Base-by-base conservation (phyloP, 2,329 filamentous ascomycete species). In the Phialocephala sp. region DNA sequence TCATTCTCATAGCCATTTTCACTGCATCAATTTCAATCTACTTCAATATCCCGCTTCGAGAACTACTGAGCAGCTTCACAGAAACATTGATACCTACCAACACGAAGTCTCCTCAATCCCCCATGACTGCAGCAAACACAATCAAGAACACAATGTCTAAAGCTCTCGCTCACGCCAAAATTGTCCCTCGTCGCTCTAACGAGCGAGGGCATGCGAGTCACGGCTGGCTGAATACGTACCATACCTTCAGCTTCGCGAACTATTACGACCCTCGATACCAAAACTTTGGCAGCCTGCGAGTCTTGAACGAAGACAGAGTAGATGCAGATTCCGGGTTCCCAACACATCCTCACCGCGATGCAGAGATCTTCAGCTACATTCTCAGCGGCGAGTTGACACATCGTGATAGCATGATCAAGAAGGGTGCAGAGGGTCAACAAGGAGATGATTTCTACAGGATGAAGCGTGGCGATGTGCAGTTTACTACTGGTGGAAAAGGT, bases 361-460 rank as follows among this genome's bases (percentile, higher is more conserved):
- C 93, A 77, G 91, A 96, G 78, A 97, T 97, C 80, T 96, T 94
- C 84, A 89, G 85, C 75, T 95, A 97, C 80, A 90, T 96, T 74
- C 83, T 97, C n/a, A 87, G 83, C 56, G 93, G 93, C 69, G 91
- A 94, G 79, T 85, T 97, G 68, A 94, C 93, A 57, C 93, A 97
- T 81, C 89, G 92, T 57, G 93, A 97, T 79, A 91, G 87, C 67
- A 94, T 96, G 89, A 86, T 92, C 72, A 86, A 87, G 77, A 92
- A 89, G 79, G 87, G 87, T 55, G 79, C 81, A 22, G 88, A 90
- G 74, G 86, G 83, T 24, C 60, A 65, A 73, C 65, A 75, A 20
- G 82, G 76, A 18, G 87, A 91, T 75, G 82, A 87, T 71, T 92
- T 91, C 75, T 91, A 83, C 74, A 82, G 87, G 39, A 89, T 97